A percentile compares a stretch with the other conserved stretches of the same genome.
phyloP scores from a whole-genome alignment of 495 filamentous ascomycete genomes.

The Penicillium simplicissimum region DNA sequence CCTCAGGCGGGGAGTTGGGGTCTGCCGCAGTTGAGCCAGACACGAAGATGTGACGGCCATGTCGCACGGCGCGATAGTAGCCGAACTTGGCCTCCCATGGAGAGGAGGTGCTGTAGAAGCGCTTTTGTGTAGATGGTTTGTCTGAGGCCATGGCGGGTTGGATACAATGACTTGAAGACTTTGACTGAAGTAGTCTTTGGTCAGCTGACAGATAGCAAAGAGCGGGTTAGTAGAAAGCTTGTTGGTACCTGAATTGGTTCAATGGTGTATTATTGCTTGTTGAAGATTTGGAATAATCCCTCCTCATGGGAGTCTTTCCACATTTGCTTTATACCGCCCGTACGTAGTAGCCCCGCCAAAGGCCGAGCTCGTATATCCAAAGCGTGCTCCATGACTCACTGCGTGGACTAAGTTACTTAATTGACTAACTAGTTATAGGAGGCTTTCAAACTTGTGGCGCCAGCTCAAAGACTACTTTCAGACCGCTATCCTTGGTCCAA shows the following conservation, averaged over 20 bases:
- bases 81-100: slow-evolving; percentile 48
- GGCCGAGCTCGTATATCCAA: slow-evolving; percentile 2
- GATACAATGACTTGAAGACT: neutral
- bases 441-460: neutral
- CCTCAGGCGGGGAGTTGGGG: slow-evolving; percentile 30
- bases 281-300: neutral
- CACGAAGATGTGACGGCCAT: slow-evolving; percentile 46
- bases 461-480: neutral
- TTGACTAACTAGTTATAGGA: neutral
- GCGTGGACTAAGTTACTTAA: too few species aligned
- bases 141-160: slow-evolving; percentile 4
- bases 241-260: neutral
- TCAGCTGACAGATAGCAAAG: neutral
- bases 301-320: neutral
- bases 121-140: slow-evolving; percentile 1
- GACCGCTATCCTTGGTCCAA: neutral
- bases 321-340: neutral
- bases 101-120: slow-evolving; percentile 31
- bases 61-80: slow-evolving; percentile 49
- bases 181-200: neutral
- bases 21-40: slow-evolving; percentile 49
- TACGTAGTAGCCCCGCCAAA: neutral
- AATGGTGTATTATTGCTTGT: neutral
- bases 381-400: neutral
- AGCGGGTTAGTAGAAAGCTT: neutral